Evolutionary conservation across 1,284 basidiomycete genomes (phyloP), one percentile per base, ranked within the genome.

Genomic region (Rhodofomes roseus): DNA sequence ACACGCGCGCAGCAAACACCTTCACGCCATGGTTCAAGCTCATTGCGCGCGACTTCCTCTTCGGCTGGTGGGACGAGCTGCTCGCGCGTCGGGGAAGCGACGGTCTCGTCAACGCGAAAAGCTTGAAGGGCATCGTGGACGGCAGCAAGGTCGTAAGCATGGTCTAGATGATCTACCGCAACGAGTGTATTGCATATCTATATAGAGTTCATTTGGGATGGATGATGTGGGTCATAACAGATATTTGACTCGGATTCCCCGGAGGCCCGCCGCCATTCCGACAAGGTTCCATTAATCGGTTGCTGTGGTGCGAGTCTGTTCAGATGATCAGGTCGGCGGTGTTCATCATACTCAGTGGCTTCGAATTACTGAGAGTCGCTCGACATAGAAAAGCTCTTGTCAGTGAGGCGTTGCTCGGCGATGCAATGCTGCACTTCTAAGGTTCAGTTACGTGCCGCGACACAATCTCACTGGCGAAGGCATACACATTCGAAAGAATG

Each of bases 11-110:
- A 96, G 94, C 78, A 46, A 91, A 92, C 70, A 84, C 85, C 0
- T 99, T 99, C 75, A 99, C 97, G 3, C 97, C 97, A 0, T 99
- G 97, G 97, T 99, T 99, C 86, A 95, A 95, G 74, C 86, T 99
- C 43, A 99, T 99, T 69, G 95, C 95, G 1, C 86, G 95, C 8
- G 93, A 97, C 72, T 98, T 98, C 76, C 82, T 99, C 55, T 98
- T 96, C 73, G 94, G 93, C 16, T 99, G 97, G 97, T 99, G 97
- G 97, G 92, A 95, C 69, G 88, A 92, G 67, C 85, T 99, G 58
- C 70, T 93, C 55, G 79, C 77, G 37, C 84, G 89, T 52, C 87
- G 81, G 70, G 77, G 78, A 58, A 72, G 64, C 14, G 72, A 85
- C 36, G 91, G 90, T 8, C 80, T 82, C 58, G 79, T 94, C 23